Evolutionary conservation across 257 asterid species (phyloP).

Genomic region (Przewalskia tangutica): DNA sequence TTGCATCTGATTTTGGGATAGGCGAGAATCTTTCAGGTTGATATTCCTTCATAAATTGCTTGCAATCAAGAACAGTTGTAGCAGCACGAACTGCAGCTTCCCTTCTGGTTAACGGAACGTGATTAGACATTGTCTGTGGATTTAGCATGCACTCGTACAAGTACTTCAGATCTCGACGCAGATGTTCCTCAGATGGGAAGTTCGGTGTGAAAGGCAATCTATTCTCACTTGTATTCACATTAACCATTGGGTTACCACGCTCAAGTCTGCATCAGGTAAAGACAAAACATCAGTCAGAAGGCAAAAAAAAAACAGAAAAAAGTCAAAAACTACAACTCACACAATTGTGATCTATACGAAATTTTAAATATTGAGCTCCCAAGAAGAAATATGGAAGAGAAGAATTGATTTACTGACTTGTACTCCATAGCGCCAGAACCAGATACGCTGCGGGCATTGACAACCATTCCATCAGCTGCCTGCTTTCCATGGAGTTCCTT

Average conservation of each 20-base stretch:
- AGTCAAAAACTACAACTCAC: not conserved
- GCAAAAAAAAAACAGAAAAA: not conserved
- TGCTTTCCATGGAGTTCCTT: conserved; percentile 72
- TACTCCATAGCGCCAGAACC: conserved; percentile 80
- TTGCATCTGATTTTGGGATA: conserved; percentile 23
- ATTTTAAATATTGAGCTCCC: not conserved
- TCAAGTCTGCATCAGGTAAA: conserved; percentile 52
- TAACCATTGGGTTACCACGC: conserved; percentile 37
- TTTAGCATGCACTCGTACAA: conserved; percentile 60
- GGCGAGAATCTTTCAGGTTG: conserved; percentile 32
- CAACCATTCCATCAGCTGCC: conserved; percentile 73
- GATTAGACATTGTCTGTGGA: conserved; percentile 47
- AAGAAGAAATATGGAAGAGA: not conserved
- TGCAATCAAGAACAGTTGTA: conserved; percentile 61
- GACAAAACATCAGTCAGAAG: not conserved
- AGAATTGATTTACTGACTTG: conserved; percentile 33
- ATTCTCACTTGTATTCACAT: conserved; percentile 13
- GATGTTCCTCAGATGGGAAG: conserved; percentile 56
- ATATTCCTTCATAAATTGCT: conserved; percentile 81
- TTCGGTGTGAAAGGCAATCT: conserved; percentile 10
- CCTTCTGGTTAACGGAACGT: conserved; percentile 36
- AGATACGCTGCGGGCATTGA: conserved; percentile 47
- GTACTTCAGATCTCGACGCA: conserved; percentile 54
- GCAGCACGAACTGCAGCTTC: conserved; percentile 43
- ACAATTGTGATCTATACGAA: not conserved